phyloP scores from a whole-genome alignment of 1,284 basidiomycete genomes.

The Tilletia indica region DNA sequence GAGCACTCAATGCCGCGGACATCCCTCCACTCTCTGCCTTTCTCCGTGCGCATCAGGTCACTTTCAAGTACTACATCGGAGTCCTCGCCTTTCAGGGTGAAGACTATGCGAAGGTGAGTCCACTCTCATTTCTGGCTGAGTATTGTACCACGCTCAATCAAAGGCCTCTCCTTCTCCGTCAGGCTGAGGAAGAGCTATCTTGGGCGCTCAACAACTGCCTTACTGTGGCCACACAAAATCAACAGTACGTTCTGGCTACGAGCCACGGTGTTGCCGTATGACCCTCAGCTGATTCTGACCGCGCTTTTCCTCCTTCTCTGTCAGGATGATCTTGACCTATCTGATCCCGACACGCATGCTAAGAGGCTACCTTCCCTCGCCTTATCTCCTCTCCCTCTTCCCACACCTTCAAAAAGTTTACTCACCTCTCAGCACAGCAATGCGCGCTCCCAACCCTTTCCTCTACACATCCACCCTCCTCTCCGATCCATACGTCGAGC shows the following conservation, averaged over 20 bases:
- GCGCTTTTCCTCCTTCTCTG: constrained; percentile 25
- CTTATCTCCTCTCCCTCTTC: constrained; percentile 67
- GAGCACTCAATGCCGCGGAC: constrained; percentile 83
- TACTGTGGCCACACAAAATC: constrained; percentile 67
- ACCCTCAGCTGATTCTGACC: neutral
- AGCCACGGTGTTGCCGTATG: no score
- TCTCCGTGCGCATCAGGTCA: constrained; percentile 80
- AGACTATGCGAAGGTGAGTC: constrained; percentile 63
- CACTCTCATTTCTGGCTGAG: neutral
- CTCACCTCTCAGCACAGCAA: constrained; percentile 74
- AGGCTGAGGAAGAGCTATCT: constrained; percentile 79
- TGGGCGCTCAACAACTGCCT: constrained; percentile 80
- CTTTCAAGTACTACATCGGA: constrained; percentile 78
- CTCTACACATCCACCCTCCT: constrained; percentile 74
- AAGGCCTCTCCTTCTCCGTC: neutral
- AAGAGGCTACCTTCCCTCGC: constrained; percentile 76
- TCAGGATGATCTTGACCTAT: constrained; percentile 81
- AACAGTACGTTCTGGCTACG: constrained; percentile 70
- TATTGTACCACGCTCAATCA: neutral
- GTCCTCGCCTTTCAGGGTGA: constrained; percentile 91
- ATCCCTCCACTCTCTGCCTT: constrained; percentile 74
- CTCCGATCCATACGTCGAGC: constrained; percentile 62
- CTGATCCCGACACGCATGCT: constrained; percentile 84
- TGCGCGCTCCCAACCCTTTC: constrained; percentile 72
- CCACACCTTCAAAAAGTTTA: constrained; percentile 74